phyloP scores from a whole-genome alignment of 140 eudicot genomes.

The Ambrosia hybrid region DNA sequence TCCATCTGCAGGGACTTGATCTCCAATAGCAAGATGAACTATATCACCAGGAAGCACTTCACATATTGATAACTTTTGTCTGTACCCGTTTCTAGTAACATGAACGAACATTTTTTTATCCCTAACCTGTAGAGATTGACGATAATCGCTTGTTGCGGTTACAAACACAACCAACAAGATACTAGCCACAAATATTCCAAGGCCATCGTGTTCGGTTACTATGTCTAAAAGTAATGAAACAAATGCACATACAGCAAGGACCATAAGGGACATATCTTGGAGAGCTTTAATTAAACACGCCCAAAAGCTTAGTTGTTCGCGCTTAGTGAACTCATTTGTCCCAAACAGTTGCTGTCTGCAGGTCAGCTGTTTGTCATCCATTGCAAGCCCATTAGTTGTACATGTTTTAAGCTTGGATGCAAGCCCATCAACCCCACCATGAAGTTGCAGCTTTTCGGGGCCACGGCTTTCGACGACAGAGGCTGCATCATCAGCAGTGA shows the following conservation, averaged over 20 bases:
- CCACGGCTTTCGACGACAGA: conserved; percentile 73
- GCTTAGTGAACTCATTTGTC: conserved; percentile 63
- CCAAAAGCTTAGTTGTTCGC: conserved; percentile 32
- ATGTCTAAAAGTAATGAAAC: conserved; percentile 83
- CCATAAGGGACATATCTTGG: conserved; percentile 94
- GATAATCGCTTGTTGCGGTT: conserved; percentile 88
- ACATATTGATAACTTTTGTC: no score
- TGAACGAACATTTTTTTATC: conserved; percentile 46
- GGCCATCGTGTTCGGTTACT: conserved; percentile 93
- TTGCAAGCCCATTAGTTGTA: conserved; percentile 52
- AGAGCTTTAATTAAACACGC: conserved; percentile 93
- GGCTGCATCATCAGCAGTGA: conserved; percentile 74
- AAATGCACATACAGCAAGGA: conserved; percentile 79
- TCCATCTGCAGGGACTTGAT: no score
- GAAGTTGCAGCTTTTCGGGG: conserved; percentile 51
- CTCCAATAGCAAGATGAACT: no score
- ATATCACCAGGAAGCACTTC: no score
- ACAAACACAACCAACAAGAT: conserved; percentile 22
- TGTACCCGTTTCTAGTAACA: no score
- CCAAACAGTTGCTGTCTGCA: conserved; percentile 61
- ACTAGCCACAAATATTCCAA: conserved; percentile 82
- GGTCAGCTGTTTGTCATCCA: conserved; percentile 36
- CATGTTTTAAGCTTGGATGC: conserved; percentile 69
- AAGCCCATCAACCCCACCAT: conserved; percentile 70
- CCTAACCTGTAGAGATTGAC: conserved; percentile 80